These are phyloP conservation scores for Phalaenopsis hybrid DNA, from an alignment of 116 monocot genomes.

Conservation along the genomic window DNA sequence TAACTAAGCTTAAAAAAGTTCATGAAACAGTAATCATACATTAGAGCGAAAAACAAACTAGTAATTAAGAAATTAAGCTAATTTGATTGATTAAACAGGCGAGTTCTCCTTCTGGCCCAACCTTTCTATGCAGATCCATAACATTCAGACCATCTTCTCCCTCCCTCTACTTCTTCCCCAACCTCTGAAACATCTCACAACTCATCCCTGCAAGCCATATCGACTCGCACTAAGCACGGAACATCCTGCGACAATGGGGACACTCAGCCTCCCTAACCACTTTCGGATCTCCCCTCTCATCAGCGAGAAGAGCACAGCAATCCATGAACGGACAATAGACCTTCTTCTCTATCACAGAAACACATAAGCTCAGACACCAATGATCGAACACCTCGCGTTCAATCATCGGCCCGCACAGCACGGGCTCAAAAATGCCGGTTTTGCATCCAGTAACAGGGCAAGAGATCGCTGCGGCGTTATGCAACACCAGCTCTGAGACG, in stretches of 20 bases:
- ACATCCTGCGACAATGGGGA: slow-evolving; percentile 27
- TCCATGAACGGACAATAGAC: slow-evolving; percentile 33
- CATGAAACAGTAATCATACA: no score
- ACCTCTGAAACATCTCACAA: slow-evolving; percentile 20
- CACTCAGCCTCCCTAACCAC: slow-evolving; percentile 21
- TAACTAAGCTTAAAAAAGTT: no score
- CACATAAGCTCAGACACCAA: slow-evolving; percentile 1
- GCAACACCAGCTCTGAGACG: not conserved
- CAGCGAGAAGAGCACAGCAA: slow-evolving; percentile 25
- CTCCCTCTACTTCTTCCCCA: slow-evolving; percentile 11
- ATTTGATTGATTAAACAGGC: no score
- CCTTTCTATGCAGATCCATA: no score
- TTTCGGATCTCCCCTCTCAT: slow-evolving; percentile 7
- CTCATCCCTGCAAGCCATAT: slow-evolving; percentile 23
- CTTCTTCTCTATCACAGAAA: not conserved
- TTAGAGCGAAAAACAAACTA: no score
- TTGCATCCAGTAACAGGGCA: not conserved
- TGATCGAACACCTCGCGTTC: slow-evolving; percentile 4
- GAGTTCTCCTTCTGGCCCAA: no score
- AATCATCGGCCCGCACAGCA: not conserved
- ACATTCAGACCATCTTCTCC: no score
- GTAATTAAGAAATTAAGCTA: no score
- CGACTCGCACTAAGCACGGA: slow-evolving; percentile 34
- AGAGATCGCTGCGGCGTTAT: not conserved
- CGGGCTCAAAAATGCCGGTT: not conserved